Evolutionary conservation across 306 rosid genomes (phyloP).

Genomic region (Corylus heterophylla): DNA sequence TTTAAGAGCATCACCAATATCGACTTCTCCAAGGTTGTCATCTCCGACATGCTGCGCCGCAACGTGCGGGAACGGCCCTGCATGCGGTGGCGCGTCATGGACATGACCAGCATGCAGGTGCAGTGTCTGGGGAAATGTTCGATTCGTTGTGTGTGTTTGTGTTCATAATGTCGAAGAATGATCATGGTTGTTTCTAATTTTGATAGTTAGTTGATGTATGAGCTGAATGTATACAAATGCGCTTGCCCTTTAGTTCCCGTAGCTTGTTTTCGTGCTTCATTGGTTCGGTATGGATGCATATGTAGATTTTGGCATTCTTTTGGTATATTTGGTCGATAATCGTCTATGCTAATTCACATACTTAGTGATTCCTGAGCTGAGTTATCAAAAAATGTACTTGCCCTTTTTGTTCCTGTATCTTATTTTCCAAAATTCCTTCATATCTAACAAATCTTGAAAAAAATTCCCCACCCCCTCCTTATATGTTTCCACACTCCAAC

Average conservation of each 20-base stretch:
- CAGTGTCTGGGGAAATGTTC: background rate
- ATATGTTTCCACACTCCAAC: too few species aligned
- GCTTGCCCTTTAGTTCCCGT: background rate
- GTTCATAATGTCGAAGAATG: background rate
- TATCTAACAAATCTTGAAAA: too few species aligned
- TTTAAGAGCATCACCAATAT: conserved; percentile 60
- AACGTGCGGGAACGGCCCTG: conserved; percentile 76
- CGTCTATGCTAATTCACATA: background rate
- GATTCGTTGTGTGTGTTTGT: background rate
- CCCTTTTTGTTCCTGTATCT: background rate
- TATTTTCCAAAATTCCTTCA: background rate
- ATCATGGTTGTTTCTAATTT: background rate
- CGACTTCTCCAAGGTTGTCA: conserved; percentile 89
- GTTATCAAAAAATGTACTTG: background rate
- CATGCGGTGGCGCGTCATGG: conserved; percentile 98
- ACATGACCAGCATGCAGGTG: conserved; percentile 89
- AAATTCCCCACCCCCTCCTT: too few species aligned
- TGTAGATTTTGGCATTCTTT: background rate
- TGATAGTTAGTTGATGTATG: background rate
- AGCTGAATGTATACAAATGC: background rate
- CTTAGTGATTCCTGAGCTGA: background rate
- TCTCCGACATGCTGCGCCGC: conserved; percentile 89
- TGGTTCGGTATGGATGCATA: background rate
- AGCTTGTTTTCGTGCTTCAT: background rate
- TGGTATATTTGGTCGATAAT: background rate